Conservation (phyloP, 768 basidiomycete genomes). For the Phylloporus sp. region DNA sequence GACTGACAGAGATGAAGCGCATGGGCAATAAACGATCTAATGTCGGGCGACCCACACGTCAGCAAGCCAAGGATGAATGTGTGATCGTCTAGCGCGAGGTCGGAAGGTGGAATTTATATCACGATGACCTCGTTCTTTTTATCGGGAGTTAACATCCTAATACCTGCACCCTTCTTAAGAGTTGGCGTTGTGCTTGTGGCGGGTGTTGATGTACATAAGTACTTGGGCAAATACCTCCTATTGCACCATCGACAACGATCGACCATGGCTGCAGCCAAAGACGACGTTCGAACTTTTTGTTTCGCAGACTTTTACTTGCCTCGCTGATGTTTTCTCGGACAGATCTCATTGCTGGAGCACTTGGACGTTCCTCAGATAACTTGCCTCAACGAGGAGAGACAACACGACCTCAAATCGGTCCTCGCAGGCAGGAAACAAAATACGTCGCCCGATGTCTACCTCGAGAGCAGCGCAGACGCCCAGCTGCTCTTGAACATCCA, state of each 20-base stretch:
- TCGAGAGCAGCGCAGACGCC: constrained; percentile 69
- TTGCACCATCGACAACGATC: neutral
- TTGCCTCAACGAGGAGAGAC: constrained; percentile 61
- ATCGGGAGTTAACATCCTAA: constrained; percentile 6
- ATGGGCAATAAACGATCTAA: constrained; percentile 75
- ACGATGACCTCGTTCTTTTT: neutral
- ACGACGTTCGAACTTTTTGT: constrained; percentile 25
- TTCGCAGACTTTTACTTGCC: neutral
- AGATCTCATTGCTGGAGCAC: constrained; percentile 53
- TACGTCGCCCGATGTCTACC: constrained; percentile 37
- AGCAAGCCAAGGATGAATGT: constrained; percentile 93
- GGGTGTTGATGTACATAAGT: neutral
- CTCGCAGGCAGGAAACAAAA: constrained; percentile 42
- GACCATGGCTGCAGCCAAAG: constrained; percentile 23
- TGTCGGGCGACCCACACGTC: constrained; percentile 81
- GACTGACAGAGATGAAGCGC: constrained; percentile 93
- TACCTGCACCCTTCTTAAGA: constrained; percentile 10
- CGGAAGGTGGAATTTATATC: constrained; percentile 8
- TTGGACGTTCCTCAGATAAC: constrained; percentile 57
- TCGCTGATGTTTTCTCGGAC: constrained; percentile 5
- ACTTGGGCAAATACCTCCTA: constrained; percentile 18
- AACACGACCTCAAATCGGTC: constrained; percentile 51
- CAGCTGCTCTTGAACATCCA: constrained; percentile 63
- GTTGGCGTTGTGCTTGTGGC: too few species aligned
- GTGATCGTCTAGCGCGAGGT: constrained; percentile 57